phyloP scores from a whole-genome alignment of 805 yeast species.

The Hanseniaspora osmophila region DNA sequence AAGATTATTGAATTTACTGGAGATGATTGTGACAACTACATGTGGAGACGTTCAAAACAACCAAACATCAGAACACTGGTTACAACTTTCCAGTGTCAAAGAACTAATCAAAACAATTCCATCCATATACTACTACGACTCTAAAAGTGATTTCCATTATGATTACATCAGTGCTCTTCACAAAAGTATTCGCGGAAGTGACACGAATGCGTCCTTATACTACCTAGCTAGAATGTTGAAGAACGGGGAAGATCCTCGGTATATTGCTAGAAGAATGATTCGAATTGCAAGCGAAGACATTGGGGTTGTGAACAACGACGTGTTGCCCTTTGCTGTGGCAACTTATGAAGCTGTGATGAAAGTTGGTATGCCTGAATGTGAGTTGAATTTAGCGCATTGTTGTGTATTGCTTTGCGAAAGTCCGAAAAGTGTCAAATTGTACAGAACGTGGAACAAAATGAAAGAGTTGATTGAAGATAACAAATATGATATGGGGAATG shows the following conservation, averaged over 20 bases:
- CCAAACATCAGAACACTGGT: constrained; percentile 31
- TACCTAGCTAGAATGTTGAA: constrained; percentile 78
- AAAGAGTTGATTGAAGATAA: constrained; percentile 48
- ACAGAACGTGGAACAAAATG: constrained; percentile 64
- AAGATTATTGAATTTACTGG: constrained; percentile 66
- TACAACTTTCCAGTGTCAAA: constrained; percentile 18
- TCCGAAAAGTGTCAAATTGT: constrained; percentile 72
- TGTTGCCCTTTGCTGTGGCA: constrained; percentile 77
- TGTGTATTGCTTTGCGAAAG: constrained; percentile 82
- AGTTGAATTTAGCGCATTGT: constrained; percentile 78
- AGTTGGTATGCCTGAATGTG: constrained; percentile 91
- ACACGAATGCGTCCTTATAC: constrained; percentile 80
- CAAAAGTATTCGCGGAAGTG: constrained; percentile 78
- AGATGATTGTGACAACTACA: constrained; percentile 28
- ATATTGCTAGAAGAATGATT: constrained; percentile 80
- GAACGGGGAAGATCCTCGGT: constrained; percentile 90
- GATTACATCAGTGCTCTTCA: constrained; percentile 94
- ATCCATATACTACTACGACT: constrained; percentile 41
- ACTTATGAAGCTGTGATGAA: constrained; percentile 78
- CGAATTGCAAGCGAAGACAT: constrained; percentile 92
- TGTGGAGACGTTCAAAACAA: not conserved
- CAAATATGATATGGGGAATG: constrained; percentile 32
- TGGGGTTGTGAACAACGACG: constrained; percentile 70
- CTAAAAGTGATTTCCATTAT: constrained; percentile 83
- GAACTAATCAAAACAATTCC: constrained; percentile 31